Evolutionary conservation across 2,329 filamentous ascomycete species (phyloP), one percentile per base, ranked within the genome.

Genomic region (Dactylellina leptospora): DNA sequence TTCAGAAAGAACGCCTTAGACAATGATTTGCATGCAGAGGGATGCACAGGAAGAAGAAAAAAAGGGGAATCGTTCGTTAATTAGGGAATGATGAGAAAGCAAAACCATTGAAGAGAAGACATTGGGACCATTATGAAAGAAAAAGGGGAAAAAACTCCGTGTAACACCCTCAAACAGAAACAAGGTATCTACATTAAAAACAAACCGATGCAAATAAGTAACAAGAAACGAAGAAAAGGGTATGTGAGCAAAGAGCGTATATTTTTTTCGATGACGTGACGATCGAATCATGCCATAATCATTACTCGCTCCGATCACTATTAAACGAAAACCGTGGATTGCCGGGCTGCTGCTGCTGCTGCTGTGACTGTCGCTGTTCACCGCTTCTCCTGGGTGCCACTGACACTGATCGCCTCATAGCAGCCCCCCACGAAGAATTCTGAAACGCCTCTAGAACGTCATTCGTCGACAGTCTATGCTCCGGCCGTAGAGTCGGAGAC

Each of bases 371-470:
- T 10, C 11, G 68, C 2, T 72, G 58, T 11, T 36, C 66, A 33
- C 68, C 64, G 13, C 59, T 51, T 30, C 68, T 63, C 20, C 58
- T 58, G 13, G 42, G 40, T 6, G 58, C 66, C 27, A 54, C 59
- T 16, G 69, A 66, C 48, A 73, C 69, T 8, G 69, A 73, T 45
- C 69, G 51, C 55, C 69, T 73, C 69, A 73, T 73, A 23, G 69
- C 69, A 61, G 36, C 69, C 28, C 69, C 69, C 69, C 69, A 73
- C 27, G 74, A 76, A 45, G 74, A 74, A 30, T 68, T 71, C 40
- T 76, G 55, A 64, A 73, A 71, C 58, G 74, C 74, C 47, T 75
- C 74, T 27, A 76, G 63, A 48, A 75, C 76, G 27, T 76, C 72
- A 22, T 74, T 71, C n/a, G 74, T 66, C 38, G 75, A 72, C 25